Evolutionary conservation across 495 filamentous ascomycete genomes (phyloP).

Genomic region (Penicillium goetzii): DNA sequence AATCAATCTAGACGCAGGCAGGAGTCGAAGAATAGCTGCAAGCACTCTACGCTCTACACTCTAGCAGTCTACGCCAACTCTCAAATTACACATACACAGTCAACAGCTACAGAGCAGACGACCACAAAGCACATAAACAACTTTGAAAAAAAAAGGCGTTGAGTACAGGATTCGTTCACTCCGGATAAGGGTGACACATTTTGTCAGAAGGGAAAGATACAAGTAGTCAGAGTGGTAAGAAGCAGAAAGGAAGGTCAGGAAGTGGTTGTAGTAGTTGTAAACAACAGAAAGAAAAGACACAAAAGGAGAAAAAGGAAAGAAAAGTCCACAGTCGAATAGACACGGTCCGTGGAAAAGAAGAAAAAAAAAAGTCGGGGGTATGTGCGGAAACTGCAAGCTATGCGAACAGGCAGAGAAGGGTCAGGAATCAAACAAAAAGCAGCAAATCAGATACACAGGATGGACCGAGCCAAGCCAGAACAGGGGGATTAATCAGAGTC

Average conservation of each 20-base stretch:
- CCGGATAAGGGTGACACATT: conserved; percentile 9
- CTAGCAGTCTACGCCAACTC: not conserved
- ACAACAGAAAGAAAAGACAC: conserved; percentile 2
- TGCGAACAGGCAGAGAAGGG: conserved; percentile 32
- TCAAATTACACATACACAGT: not conserved
- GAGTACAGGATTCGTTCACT: conserved; percentile 14
- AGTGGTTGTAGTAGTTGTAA: conserved; percentile 8
- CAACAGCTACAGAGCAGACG: not conserved
- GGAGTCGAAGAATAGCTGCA: not conserved
- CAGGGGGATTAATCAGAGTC: not conserved
- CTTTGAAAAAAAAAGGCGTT: conserved; percentile 6
- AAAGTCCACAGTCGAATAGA: conserved; percentile 30
- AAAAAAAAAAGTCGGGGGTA: conserved; percentile 28
- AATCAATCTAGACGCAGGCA: not conserved
- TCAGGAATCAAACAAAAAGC: conserved; percentile 10
- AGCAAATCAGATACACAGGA: conserved; percentile 9
- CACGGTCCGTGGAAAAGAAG: conserved; percentile 23
- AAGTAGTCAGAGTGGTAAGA: conserved; percentile 9
- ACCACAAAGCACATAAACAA: conserved; percentile 4
- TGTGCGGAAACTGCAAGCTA: conserved; percentile 36
- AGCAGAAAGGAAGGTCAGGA: conserved; percentile 17
- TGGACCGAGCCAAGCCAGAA: not conserved
- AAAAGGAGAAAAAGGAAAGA: conserved; percentile 25
- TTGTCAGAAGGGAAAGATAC: conserved; percentile 20
- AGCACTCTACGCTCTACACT: not conserved